Conservation (phyloP, 768 basidiomycete genomes). For the Hygrophorus pudorinus region DNA sequence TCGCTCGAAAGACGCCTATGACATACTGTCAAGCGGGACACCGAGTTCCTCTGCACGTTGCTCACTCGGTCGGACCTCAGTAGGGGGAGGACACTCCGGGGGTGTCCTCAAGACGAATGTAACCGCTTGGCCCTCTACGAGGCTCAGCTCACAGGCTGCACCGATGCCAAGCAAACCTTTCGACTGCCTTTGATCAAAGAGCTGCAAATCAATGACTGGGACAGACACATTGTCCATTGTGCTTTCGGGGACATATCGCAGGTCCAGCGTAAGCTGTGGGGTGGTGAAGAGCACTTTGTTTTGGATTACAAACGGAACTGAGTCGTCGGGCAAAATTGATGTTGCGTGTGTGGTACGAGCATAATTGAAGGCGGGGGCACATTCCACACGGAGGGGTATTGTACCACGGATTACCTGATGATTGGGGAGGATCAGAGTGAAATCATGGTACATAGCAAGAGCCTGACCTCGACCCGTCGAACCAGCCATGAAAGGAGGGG, state of each 20-base stretch:
- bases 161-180: constrained; percentile 71
- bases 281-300: constrained; percentile 58
- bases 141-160: constrained; percentile 44
- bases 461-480: constrained; percentile 60
- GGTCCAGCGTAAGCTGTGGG: constrained; percentile 50
- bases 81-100: constrained; percentile 20
- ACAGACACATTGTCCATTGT: constrained; percentile 36
- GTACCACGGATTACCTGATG: constrained; percentile 70
- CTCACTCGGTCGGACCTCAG: background rate
- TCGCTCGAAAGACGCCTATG: background rate
- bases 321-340: constrained; percentile 37
- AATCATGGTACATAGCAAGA: background rate
- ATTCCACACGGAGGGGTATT: constrained; percentile 76
- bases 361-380: constrained; percentile 95
- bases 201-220: constrained; percentile 48
- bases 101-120: constrained; percentile 78
- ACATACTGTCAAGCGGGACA: background rate
- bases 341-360: constrained; percentile 69
- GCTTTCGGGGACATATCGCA: constrained; percentile 63
- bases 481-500: constrained; percentile 79
- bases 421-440: constrained; percentile 3
- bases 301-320: constrained; percentile 24
- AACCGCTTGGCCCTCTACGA: constrained; percentile 83
- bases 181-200: constrained; percentile 47
- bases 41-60: constrained; percentile 17